phyloP scores from a whole-genome alignment of 345 rosid genomes.

The Melastoma malabathricum region DNA sequence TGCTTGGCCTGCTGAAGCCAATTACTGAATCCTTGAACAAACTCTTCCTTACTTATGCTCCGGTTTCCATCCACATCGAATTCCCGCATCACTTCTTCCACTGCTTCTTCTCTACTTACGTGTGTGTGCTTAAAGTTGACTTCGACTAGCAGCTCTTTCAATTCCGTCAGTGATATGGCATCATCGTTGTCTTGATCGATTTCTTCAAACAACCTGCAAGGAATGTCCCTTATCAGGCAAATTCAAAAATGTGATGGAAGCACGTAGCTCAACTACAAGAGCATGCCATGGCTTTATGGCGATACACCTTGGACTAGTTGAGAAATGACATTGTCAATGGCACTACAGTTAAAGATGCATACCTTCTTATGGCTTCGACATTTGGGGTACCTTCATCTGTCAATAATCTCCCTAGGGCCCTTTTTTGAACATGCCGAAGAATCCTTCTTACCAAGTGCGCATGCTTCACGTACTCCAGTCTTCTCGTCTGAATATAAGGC shows the following conservation, averaged over 20 bases:
- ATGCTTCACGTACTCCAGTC: conserved; percentile 19
- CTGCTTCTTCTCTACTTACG: conserved; percentile 9
- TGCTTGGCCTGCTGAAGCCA: conserved; percentile 21
- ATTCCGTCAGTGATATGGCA: conserved; percentile 11
- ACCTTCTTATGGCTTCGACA: conserved; percentile 15
- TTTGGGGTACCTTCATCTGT: conserved; percentile 20
- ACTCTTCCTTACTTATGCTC: conserved; percentile 17
- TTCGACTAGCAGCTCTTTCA: conserved; percentile 18
- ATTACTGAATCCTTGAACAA: conserved; percentile 13
- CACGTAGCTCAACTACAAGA: background rate
- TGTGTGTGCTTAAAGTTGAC: conserved; percentile 15
- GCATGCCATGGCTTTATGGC: too few species aligned
- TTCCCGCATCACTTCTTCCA: conserved; percentile 19
- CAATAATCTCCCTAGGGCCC: conserved; percentile 15
- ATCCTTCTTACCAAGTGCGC: conserved; percentile 15
- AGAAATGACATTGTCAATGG: too few species aligned
- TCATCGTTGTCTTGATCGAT: conserved; percentile 13
- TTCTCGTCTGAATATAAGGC: conserved; percentile 29
- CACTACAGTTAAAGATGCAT: background rate
- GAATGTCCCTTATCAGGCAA: background rate
- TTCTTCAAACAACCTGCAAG: conserved; percentile 20
- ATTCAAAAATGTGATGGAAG: background rate
- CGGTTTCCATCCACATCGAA: conserved; percentile 18
- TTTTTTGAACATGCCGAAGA: conserved; percentile 12
- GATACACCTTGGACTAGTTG: too few species aligned